Evolutionary conservation across 805 yeast genomes (phyloP).

Genomic region (Zygotorulaspora florentina): DNA sequence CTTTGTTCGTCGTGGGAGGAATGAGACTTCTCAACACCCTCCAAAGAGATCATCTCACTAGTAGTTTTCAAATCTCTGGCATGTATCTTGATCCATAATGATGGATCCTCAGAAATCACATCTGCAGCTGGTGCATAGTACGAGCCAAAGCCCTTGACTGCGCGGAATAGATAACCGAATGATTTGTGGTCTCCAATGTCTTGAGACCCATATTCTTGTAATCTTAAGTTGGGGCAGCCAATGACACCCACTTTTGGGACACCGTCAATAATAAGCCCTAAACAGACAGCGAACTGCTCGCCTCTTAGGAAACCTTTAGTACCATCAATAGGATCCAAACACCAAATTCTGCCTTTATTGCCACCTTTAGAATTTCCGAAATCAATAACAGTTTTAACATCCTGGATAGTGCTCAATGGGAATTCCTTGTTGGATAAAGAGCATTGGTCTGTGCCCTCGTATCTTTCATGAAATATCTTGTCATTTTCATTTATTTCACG

Average conservation of each 20-base stretch:
- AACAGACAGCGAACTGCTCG: slow-evolving; percentile 94
- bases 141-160: slow-evolving; percentile 35
- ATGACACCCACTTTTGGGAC: slow-evolving; percentile 84
- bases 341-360: slow-evolving; percentile 81
- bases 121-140: slow-evolving; percentile 28
- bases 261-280: slow-evolving; percentile 84
- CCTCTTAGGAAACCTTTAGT: slow-evolving; percentile 95
- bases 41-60: slow-evolving; percentile 39
- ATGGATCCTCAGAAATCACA: slow-evolving; percentile 27
- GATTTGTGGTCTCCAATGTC: slow-evolving; percentile 35
- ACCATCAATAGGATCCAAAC: slow-evolving; percentile 97
- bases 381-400: slow-evolving; percentile 65
- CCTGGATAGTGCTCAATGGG: slow-evolving; percentile 42
- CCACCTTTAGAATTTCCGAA: slow-evolving; percentile 82
- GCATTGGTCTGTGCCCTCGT: slow-evolving; percentile 22
- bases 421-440: slow-evolving; percentile 17
- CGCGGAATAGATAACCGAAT: slow-evolving; percentile 35
- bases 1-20: slow-evolving; percentile 87
- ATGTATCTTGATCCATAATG: slow-evolving; percentile 52
- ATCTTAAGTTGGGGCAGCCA: slow-evolving; percentile 86
- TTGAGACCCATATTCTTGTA: slow-evolving; percentile 35
- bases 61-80: slow-evolving; percentile 33
- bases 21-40: slow-evolving; percentile 94
- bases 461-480: slow-evolving; percentile 35
- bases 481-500: slow-evolving; percentile 55